Conservation (phyloP, 495 filamentous ascomycete genomes). For the Penicillium antarcticum region DNA sequence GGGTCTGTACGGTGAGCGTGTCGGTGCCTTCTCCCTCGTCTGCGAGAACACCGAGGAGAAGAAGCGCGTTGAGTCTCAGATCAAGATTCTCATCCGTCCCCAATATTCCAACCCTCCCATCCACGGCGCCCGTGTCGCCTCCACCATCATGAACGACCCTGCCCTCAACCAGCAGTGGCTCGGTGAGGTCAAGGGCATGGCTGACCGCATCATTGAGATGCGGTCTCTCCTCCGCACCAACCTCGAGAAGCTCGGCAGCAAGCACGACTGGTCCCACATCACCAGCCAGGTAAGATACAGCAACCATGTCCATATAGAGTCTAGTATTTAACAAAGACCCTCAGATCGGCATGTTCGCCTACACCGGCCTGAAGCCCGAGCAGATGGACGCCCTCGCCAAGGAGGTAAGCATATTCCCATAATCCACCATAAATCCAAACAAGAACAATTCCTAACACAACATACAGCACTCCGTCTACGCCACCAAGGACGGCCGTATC, state of each 20-base stretch:
- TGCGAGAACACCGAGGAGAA: constrained; percentile 83
- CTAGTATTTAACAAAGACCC: background rate
- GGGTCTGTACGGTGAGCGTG: constrained; percentile 98
- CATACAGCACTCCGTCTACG: constrained; percentile 83
- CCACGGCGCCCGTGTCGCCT: constrained; percentile 91
- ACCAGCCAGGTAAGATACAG: constrained; percentile 64
- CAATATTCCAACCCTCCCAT: constrained; percentile 98
- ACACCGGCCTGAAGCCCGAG: constrained; percentile 88
- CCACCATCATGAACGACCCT: constrained; percentile 86
- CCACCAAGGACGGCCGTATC: constrained; percentile 95
- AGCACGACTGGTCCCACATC: constrained; percentile 98
- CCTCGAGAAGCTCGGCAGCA: constrained; percentile 88
- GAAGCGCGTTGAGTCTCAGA: constrained; percentile 92
- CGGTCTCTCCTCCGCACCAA: constrained; percentile 87
- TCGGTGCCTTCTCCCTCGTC: constrained; percentile 93
- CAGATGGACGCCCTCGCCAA: constrained; percentile 91
- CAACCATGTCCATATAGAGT: background rate
- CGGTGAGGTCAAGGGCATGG: constrained; percentile 96
- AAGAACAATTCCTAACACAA: constrained; percentile 24
- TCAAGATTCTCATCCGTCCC: constrained; percentile 97
- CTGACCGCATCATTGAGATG: constrained; percentile 98
- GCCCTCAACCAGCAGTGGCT: constrained; percentile 91
- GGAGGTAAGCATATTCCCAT: constrained; percentile 54
- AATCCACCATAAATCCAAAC: background rate
- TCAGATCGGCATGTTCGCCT: constrained; percentile 98